Conservation (phyloP, 495 filamentous ascomycete genomes). For the Astrothelium macrocarpum region DNA sequence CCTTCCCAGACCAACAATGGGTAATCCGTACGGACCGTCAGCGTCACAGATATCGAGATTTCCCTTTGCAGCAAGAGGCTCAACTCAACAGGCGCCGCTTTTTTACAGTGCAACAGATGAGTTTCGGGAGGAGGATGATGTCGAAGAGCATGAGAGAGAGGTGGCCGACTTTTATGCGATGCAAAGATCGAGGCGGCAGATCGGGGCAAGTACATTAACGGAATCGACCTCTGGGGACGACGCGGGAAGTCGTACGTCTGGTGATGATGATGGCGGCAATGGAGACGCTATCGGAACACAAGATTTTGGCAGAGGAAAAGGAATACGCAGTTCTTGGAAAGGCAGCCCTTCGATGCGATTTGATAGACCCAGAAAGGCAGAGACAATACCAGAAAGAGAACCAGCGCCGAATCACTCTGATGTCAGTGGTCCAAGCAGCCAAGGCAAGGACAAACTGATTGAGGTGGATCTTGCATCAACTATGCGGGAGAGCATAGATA, state of each 20-base stretch:
- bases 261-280: background rate
- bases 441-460: conserved; percentile 62
- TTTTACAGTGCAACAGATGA: conserved; percentile 81
- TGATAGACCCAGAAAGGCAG: conserved; percentile 16
- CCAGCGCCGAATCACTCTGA: conserved; percentile 30
- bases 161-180: conserved; percentile 88
- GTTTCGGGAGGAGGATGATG: conserved; percentile 81
- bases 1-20: conserved; percentile 39
- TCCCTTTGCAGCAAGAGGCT: conserved; percentile 65
- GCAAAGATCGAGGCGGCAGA: conserved; percentile 77
- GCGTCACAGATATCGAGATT: conserved; percentile 63
- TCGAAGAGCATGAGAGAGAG: conserved; percentile 82
- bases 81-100: conserved; percentile 64
- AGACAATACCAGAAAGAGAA: conserved; percentile 28
- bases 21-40: conserved; percentile 63
- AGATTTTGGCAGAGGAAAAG: conserved; percentile 34
- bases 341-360: conserved; percentile 30
- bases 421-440: conserved; percentile 40
- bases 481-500: conserved; percentile 32
- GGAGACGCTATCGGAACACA: conserved; percentile 14
- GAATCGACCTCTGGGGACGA: conserved; percentile 32
- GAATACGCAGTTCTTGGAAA: conserved; percentile 52
- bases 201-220: conserved; percentile 66
- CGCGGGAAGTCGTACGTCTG: background rate
- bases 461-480: conserved; percentile 79